Conservation (phyloP, 352 stramenopile species). For the Pythium periplocum region DNA sequence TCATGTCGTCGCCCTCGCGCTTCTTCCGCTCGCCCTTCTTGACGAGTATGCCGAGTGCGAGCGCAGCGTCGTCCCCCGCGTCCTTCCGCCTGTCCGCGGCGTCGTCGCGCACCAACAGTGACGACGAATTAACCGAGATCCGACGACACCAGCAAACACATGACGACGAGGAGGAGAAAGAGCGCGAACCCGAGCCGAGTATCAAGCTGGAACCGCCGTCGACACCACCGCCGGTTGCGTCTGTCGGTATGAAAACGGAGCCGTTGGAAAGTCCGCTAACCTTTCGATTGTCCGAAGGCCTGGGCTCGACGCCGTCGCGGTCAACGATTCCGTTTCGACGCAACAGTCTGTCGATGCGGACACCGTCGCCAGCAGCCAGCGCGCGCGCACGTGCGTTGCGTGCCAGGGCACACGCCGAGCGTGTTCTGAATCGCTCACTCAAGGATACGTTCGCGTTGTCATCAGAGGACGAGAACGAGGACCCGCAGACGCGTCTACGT, state of each 20-base stretch:
- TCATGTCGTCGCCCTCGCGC: slow-evolving; percentile 48
- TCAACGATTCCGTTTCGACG: slow-evolving; percentile 8
- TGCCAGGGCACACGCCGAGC: background rate
- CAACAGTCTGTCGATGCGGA: slow-evolving; percentile 22
- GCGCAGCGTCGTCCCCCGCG: slow-evolving; percentile 2
- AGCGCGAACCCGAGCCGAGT: slow-evolving; percentile 4
- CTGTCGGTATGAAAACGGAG: slow-evolving; percentile 4
- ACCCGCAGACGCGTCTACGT: slow-evolving; percentile 1
- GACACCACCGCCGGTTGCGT: slow-evolving; percentile 5
- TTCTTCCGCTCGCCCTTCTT: slow-evolving; percentile 70
- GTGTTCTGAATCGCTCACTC: slow-evolving; percentile 1
- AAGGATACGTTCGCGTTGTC: slow-evolving; percentile 16
- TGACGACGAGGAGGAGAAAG: slow-evolving; percentile 1
- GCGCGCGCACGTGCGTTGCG: slow-evolving; percentile 5
- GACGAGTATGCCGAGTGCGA: too few species aligned
- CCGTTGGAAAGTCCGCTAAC: slow-evolving; percentile 9
- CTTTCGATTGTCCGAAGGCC: slow-evolving; percentile 1
- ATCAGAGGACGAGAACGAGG: slow-evolving; percentile 7
- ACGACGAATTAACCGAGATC: background rate
- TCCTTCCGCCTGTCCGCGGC: slow-evolving; percentile 2
- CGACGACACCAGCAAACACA: background rate
- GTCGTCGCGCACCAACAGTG: background rate
- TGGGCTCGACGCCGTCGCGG: slow-evolving; percentile 2
- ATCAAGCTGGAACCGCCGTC: slow-evolving; percentile 2
- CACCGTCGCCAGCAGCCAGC: slow-evolving; percentile 13